Percentiles rank a stretch among this genome's conserved stretches.
These are phyloP conservation scores for Ilyonectria mors-panacis DNA, from an alignment of 2,329 filamentous ascomycete genomes.

Conservation along the genomic window DNA sequence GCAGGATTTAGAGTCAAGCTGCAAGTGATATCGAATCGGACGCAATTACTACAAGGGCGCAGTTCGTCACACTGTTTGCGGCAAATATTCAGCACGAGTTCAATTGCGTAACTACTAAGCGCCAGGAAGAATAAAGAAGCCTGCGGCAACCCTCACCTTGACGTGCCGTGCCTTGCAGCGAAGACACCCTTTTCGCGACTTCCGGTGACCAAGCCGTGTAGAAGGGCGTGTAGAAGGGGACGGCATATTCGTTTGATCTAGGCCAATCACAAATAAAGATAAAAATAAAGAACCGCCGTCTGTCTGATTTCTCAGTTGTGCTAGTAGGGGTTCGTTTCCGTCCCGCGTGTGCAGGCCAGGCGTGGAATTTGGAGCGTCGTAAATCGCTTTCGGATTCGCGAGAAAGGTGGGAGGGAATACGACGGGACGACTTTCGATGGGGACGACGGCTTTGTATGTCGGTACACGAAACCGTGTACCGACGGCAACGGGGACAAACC, in stretches of 20 bases:
- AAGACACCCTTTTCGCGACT: slow-evolving; percentile 35
- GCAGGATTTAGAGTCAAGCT: slow-evolving; percentile 24
- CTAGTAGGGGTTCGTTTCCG: too few relatives aligned
- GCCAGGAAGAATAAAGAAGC: background rate
- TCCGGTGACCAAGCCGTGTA: slow-evolving; percentile 32
- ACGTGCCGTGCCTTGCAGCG: slow-evolving; percentile 37
- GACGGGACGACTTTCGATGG: background rate
- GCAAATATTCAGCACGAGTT: background rate
- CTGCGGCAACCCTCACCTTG: slow-evolving; percentile 27
- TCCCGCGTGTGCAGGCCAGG: background rate
- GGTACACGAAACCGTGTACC: too few relatives aligned
- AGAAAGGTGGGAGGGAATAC: background rate
- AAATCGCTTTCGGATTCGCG: background rate
- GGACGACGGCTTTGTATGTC: too few relatives aligned
- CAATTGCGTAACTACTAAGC: background rate
- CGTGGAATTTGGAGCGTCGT: background rate
- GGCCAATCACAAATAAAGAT: background rate
- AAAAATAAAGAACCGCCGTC: background rate
- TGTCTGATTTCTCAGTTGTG: background rate
- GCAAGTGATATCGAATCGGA: slow-evolving; percentile 33
- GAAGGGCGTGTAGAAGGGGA: slow-evolving; percentile 9
- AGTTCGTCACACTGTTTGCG: slow-evolving; percentile 34
- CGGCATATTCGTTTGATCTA: background rate
- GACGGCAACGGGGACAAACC: too few relatives aligned
- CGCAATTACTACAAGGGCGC: slow-evolving; percentile 35